Evolutionary conservation across 768 basidiomycete genomes (phyloP).

Genomic region (Melanogaster broomeanus): DNA sequence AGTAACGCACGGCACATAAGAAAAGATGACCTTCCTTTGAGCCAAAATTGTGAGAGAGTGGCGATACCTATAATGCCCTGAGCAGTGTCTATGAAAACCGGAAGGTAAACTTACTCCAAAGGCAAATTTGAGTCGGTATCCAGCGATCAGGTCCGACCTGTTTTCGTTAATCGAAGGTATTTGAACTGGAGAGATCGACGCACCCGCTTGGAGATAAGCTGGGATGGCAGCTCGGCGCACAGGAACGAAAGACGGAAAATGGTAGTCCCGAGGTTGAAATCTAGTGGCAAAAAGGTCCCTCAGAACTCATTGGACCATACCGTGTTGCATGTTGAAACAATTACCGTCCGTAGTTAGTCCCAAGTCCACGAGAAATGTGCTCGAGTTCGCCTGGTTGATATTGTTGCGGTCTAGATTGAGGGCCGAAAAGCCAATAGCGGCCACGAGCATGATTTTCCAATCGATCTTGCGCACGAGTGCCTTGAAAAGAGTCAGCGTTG

Average conservation of each 20-base stretch:
- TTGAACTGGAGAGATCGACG: slow-evolving; percentile 7
- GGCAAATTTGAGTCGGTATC: slow-evolving; percentile 60
- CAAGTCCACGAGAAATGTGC: slow-evolving; percentile 59
- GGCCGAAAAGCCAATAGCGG: slow-evolving; percentile 57
- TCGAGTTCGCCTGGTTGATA: slow-evolving; percentile 57
- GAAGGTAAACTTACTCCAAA: slow-evolving; percentile 40
- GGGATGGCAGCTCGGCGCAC: slow-evolving; percentile 61
- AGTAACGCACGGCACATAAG: slow-evolving; percentile 49
- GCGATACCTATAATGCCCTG: slow-evolving; percentile 34
- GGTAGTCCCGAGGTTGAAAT: slow-evolving; percentile 58
- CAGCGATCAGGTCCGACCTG: slow-evolving; percentile 64
- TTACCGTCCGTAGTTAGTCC: slow-evolving; percentile 50
- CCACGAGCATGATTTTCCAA: slow-evolving; percentile 61
- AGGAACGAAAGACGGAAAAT: slow-evolving; percentile 54
- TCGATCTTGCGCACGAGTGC: slow-evolving; percentile 56
- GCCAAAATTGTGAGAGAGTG: slow-evolving; percentile 54
- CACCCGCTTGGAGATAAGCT: slow-evolving; percentile 60
- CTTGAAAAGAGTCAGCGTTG: slow-evolving; percentile 25
- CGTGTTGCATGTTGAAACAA: neutral
- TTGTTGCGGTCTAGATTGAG: slow-evolving; percentile 57
- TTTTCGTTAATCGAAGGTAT: neutral
- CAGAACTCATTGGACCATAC: neutral
- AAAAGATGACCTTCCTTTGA: slow-evolving; percentile 53
- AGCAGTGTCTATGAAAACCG: neutral
- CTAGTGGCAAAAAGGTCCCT: slow-evolving; percentile 22